Evolutionary conservation across 352 stramenopile species (phyloP).

Genomic region (Plasmopara viticola): DNA sequence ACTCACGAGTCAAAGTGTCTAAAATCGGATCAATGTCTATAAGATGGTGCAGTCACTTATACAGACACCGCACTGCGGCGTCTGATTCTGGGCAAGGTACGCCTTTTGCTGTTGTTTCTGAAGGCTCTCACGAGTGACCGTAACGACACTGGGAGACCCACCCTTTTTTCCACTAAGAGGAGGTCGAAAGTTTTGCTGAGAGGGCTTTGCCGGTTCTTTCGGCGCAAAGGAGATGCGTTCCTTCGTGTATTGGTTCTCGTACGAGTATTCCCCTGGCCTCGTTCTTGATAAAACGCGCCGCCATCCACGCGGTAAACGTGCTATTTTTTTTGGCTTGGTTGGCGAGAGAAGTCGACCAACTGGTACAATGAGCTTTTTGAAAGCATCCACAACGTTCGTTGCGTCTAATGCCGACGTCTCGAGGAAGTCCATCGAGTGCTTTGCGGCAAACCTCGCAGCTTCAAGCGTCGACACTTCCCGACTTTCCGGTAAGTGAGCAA

Average conservation of each 20-base stretch:
- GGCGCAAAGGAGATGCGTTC: constrained; percentile 83
- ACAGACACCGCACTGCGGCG: constrained; percentile 58
- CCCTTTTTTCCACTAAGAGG: constrained; percentile 22
- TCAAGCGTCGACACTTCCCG: constrained; percentile 84
- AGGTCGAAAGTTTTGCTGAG: constrained; percentile 74
- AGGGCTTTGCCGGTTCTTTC: constrained; percentile 80
- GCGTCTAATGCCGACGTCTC: constrained; percentile 79
- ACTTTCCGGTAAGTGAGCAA: constrained; percentile 65
- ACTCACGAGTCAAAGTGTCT: constrained; percentile 13
- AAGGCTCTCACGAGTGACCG: constrained; percentile 78
- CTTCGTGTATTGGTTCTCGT: constrained; percentile 87
- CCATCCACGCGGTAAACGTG: constrained; percentile 61
- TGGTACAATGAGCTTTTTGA: constrained; percentile 85
- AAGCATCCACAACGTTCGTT: constrained; percentile 84
- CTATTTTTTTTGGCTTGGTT: constrained; percentile 55
- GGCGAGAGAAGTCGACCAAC: constrained; percentile 73
- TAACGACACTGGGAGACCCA: constrained; percentile 37
- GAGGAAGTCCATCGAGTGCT: constrained; percentile 81
- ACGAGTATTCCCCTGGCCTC: constrained; percentile 80
- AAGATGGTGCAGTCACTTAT: constrained; percentile 49
- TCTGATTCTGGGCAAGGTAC: constrained; percentile 64
- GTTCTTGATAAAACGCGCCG: constrained; percentile 76
- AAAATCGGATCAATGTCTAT: constrained; percentile 21
- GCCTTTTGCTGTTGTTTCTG: constrained; percentile 81
- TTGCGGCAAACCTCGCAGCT: constrained; percentile 71